Percentiles rank a stretch among this genome's conserved stretches.
These are phyloP conservation scores for Glycyrrhiza uralensis DNA, from an alignment of 306 rosid species.

Conservation along the genomic window DNA sequence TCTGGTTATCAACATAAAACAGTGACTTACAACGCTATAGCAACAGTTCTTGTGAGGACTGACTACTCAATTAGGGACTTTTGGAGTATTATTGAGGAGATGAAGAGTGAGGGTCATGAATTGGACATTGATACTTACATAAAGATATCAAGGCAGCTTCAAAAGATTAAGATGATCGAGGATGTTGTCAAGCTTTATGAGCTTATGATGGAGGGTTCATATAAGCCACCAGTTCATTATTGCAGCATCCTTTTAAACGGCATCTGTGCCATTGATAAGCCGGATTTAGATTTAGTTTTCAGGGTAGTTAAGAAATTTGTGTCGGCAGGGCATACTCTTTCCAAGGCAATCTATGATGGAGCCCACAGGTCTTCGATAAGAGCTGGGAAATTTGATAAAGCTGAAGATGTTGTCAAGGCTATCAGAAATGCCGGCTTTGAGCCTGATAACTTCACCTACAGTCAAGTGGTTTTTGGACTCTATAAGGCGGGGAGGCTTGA, in stretches of 20 bases:
- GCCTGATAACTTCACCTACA: conserved; percentile 78
- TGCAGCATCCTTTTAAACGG: conserved; percentile 50
- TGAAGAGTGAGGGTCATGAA: conserved; percentile 55
- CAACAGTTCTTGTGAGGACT: conserved; percentile 56
- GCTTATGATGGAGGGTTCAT: conserved; percentile 88
- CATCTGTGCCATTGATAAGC: conserved; percentile 40
- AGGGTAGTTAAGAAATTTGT: conserved; percentile 68
- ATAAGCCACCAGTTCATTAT: conserved; percentile 60
- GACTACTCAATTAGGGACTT: conserved; percentile 57
- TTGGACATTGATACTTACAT: conserved; percentile 76
- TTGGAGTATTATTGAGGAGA: conserved; percentile 69
- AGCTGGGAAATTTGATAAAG: conserved; percentile 70
- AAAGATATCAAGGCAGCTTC: conserved; percentile 69
- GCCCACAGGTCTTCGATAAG: conserved; percentile 73
- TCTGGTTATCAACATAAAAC: conserved; percentile 52
- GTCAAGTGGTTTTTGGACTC: conserved; percentile 81
- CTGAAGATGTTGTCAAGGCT: conserved; percentile 46
- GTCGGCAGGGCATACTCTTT: conserved; percentile 50
- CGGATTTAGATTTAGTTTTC: conserved; percentile 56
- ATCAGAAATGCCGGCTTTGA: conserved; percentile 73
- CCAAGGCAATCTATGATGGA: conserved; percentile 77
- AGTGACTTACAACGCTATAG: conserved; percentile 64
- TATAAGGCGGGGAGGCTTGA: conserved; percentile 64
- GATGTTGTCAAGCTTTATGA: conserved; percentile 90
- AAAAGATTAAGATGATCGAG: conserved; percentile 58